Evolutionary conservation across 2,329 filamentous ascomycete genomes (phyloP).

Genomic region (Colletotrichum aenigma): DNA sequence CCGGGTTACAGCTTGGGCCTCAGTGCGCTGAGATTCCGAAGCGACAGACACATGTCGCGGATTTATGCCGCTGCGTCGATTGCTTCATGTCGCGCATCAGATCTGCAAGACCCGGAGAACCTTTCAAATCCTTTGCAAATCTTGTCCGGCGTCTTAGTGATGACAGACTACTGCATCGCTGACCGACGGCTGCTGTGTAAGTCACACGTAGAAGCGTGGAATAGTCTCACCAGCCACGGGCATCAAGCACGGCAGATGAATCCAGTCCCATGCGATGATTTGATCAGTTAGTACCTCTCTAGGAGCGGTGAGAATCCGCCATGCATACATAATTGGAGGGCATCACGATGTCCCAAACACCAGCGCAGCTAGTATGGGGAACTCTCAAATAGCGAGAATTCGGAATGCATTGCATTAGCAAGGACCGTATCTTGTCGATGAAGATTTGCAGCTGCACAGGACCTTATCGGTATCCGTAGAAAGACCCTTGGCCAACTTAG

Average conservation of each 20-base stretch:
- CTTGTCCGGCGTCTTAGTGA: background rate
- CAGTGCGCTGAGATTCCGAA: background rate
- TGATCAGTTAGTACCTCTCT: no score
- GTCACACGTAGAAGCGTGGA: background rate
- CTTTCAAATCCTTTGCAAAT: background rate
- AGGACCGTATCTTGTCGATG: no score
- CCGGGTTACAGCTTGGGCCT: background rate
- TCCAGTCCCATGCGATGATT: background rate
- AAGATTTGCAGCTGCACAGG: no score
- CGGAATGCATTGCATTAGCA: no score
- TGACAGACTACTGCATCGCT: background rate
- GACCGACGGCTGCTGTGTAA: background rate
- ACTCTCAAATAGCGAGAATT: no score
- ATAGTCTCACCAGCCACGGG: background rate
- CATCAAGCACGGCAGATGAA: accelerated
- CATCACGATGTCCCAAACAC: no score
- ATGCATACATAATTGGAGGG: no score
- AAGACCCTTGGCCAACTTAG: no score
- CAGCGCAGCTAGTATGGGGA: no score
- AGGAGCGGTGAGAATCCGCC: no score
- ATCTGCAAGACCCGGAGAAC: background rate
- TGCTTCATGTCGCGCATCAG: background rate
- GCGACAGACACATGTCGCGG: background rate
- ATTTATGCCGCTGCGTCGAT: background rate
- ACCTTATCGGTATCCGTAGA: no score